Conservation (phyloP, 345 rosid genomes). For the Eucalyptus fibrosa region DNA sequence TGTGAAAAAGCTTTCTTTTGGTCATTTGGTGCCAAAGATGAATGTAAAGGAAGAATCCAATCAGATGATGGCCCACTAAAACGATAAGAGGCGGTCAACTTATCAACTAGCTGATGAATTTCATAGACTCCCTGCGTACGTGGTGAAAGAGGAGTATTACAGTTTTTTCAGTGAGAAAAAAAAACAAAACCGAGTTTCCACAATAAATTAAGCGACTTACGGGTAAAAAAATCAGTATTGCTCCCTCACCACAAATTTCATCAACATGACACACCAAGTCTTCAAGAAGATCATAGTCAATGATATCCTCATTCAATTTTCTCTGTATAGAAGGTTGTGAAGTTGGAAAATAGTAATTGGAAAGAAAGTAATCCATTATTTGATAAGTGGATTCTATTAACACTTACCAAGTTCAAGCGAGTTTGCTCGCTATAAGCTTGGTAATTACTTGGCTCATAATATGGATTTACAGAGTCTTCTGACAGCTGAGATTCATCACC, state of each 20-base stretch:
- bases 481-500: slow-evolving; percentile 74
- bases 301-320: slow-evolving; percentile 71
- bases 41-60: slow-evolving; percentile 90
- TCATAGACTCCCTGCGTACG: slow-evolving; percentile 63
- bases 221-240: slow-evolving; percentile 78
- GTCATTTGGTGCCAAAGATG: slow-evolving; percentile 62
- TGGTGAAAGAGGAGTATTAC: not conserved
- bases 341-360: not conserved
- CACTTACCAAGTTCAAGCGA: slow-evolving; percentile 58
- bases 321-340: slow-evolving; percentile 25
- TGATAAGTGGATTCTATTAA: not conserved
- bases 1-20: slow-evolving; percentile 67
- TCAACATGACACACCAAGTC: slow-evolving; percentile 79
- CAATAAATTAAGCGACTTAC: slow-evolving; percentile 23
- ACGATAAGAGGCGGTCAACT: slow-evolving; percentile 66
- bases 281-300: slow-evolving; percentile 89
- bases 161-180: not conserved
- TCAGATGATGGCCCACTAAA: slow-evolving; percentile 75
- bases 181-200: not conserved
- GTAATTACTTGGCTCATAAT: slow-evolving; percentile 43
- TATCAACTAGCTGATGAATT: slow-evolving; percentile 61
- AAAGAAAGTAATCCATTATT: not conserved
- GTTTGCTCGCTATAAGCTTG: slow-evolving; percentile 59
- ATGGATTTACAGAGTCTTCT: slow-evolving; percentile 64
- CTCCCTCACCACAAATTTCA: slow-evolving; percentile 67